Base-by-base conservation (phyloP, 257 asterid genomes). In the Haberlea rhodopensis region DNA sequence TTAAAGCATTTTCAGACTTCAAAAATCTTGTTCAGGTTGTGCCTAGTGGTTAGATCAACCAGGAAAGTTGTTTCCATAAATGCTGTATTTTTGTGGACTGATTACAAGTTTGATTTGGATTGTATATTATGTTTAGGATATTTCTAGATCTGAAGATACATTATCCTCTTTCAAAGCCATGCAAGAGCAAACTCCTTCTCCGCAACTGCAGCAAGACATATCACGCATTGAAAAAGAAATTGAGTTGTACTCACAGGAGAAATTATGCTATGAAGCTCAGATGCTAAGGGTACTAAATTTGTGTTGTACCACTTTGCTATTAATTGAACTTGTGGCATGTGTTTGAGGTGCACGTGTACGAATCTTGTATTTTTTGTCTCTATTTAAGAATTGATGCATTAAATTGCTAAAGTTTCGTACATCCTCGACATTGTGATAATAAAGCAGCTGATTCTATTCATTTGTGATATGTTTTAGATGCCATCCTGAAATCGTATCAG, bases 211-310 rank as follows among this genome's bases (percentile, higher is more conserved):
- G 85, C 91, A 78, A 73, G 97, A 89, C 66, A 84, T 94, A 72
- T 19, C 87, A 56, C 86, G 84, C 65, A 78, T 94, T 63, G 97
- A 89, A 76, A 87, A 86, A 46, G 94, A 89, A 68, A 85, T 90
- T 54, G 99, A 94, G 79, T 62, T 59, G 72, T 76, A 78, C 69
- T 70, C 95, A 5, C 99, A 94, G 78, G 95, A 87, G 71, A 94
- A 87, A 75, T 73, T 84, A 37, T 94, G 97, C 80, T 87, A 82
- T 78, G 99, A 94, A 84, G 99, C 99, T 72, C 99, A 94, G 76
- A 85, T 94, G 77, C 79, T 92, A 54, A 82, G 97, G 94, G 99
- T 94, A 84, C 62, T 49, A 20, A 34, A 40, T 53, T 18, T 60
- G 18, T 37, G 57, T 22, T 24, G 19, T 11, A 53, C 52, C n/a